These are phyloP conservation scores for Inga leiocalycina DNA, from an alignment of 306 rosid species.

Conservation along the genomic window DNA sequence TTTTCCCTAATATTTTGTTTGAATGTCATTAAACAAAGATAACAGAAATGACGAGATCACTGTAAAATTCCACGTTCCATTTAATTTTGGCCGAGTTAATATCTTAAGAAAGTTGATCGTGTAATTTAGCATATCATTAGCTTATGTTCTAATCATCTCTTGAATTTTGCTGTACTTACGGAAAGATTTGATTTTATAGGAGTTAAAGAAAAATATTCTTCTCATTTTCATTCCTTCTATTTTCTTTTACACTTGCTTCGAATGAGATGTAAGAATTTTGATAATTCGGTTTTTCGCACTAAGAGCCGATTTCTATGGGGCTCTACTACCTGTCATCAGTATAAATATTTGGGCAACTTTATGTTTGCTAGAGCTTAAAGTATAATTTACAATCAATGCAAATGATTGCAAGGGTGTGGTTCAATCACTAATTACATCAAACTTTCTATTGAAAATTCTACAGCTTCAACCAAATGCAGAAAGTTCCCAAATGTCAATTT, in stretches of 20 bases:
- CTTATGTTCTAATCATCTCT: neutral
- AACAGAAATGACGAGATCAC: neutral
- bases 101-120: neutral
- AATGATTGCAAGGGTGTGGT: neutral
- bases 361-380: neutral
- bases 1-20: neutral
- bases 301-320: neutral
- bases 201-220: neutral
- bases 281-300: neutral
- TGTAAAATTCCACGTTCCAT: neutral
- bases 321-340: neutral
- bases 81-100: neutral
- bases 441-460: slow-evolving; percentile 25
- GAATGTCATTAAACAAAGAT: slow-evolving; percentile 2
- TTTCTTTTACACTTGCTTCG: neutral
- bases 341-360: neutral
- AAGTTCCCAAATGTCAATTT: slow-evolving; percentile 38
- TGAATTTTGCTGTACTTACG: neutral
- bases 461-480: slow-evolving; percentile 31
- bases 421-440: neutral
- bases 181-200: neutral
- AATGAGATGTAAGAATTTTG: neutral
- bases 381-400: neutral
- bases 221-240: neutral
- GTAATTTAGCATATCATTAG: neutral